Conservation (phyloP, 2,329 filamentous ascomycete genomes). For the Corynespora cassiicola region DNA sequence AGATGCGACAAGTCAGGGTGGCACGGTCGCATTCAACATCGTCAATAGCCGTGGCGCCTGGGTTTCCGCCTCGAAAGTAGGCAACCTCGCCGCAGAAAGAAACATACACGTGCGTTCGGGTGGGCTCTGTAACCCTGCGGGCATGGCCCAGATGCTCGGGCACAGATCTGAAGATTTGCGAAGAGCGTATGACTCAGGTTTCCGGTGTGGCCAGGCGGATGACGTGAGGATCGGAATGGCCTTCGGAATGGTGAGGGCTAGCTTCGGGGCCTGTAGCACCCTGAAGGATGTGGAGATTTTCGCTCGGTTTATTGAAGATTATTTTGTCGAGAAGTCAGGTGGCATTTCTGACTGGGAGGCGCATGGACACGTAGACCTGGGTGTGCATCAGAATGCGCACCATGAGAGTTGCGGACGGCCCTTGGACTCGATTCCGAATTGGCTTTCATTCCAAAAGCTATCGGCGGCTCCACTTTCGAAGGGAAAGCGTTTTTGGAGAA, state of each 20-base stretch:
- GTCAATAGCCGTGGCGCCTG: slow-evolving; percentile 59
- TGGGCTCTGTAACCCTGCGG: slow-evolving; percentile 61
- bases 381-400: no score
- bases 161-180: slow-evolving; percentile 64
- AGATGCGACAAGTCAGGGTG: slow-evolving; percentile 62
- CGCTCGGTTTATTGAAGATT: slow-evolving; percentile 47
- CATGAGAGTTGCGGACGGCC: no score
- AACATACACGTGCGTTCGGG: slow-evolving; percentile 69
- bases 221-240: slow-evolving; percentile 60
- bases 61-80: slow-evolving; percentile 65
- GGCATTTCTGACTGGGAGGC: not conserved
- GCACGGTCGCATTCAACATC: slow-evolving; percentile 70
- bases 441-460: no score
- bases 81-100: slow-evolving; percentile 61
- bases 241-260: slow-evolving; percentile 67
- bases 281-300: slow-evolving; percentile 60
- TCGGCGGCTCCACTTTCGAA: no score
- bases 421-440: no score
- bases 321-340: slow-evolving; percentile 6
- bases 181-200: slow-evolving; percentile 61
- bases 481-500: no score
- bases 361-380: no score
- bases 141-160: slow-evolving; percentile 53
- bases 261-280: slow-evolving; percentile 68
- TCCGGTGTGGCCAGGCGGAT: slow-evolving; percentile 63